phyloP scores from a whole-genome alignment of 192 early-diverging fungal species.

The Geranomyces michiganensis region DNA sequence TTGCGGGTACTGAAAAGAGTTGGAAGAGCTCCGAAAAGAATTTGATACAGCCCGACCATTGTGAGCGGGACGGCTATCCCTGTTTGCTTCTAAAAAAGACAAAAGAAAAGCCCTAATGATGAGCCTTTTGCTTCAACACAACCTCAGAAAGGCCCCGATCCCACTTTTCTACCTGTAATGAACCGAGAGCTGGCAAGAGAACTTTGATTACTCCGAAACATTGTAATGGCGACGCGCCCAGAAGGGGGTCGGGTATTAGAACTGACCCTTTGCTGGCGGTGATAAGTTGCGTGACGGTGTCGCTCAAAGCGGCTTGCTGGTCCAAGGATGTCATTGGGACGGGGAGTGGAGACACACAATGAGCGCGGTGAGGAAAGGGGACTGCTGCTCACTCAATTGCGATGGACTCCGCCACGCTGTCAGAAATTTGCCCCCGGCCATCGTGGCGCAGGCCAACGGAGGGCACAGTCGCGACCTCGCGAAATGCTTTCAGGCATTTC shows the following conservation, averaged over 20 bases:
- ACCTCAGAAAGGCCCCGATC: background rate
- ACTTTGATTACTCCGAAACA: background rate
- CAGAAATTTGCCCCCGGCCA: no score
- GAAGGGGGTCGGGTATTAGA: background rate
- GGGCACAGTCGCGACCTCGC: no score
- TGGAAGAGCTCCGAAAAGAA: conserved; percentile 14
- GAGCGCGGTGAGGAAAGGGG: no score
- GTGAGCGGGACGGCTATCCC: background rate
- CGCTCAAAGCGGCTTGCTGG: background rate
- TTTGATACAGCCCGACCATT: background rate
- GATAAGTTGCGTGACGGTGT: background rate
- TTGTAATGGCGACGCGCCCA: background rate
- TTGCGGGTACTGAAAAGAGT: conserved; percentile 1
- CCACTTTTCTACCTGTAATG: conserved; percentile 1
- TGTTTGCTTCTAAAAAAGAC: background rate
- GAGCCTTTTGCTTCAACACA: background rate
- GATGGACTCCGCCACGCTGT: no score
- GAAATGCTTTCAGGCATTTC: no score
- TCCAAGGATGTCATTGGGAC: background rate
- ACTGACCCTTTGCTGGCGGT: background rate
- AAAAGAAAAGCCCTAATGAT: background rate
- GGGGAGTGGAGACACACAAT: no score
- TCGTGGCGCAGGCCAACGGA: no score
- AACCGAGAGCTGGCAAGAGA: background rate
- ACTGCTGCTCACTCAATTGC: no score